phyloP scores from a whole-genome alignment of 495 filamentous ascomycete species.

The Penicillium herquei region DNA sequence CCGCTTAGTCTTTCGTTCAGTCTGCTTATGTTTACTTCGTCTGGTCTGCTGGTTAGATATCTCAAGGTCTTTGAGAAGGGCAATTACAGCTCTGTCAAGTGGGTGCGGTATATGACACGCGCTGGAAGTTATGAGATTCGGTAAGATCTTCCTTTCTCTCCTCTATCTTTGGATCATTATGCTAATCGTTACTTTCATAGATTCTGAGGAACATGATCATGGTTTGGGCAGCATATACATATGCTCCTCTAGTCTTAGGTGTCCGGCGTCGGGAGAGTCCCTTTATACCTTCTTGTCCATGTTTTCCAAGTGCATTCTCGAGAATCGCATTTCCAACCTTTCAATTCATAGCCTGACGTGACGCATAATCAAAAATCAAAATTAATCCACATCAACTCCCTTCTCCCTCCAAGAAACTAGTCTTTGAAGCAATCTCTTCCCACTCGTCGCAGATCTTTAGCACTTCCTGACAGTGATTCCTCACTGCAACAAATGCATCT shows the following conservation, averaged over 20 bases:
- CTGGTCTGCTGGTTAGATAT: conserved; percentile 87
- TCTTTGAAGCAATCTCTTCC: conserved; percentile 5
- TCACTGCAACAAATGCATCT: neutral
- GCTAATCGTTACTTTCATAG: neutral
- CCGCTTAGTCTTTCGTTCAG: conserved; percentile 90
- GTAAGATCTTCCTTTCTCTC: conserved; percentile 28
- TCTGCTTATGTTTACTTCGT: conserved; percentile 96
- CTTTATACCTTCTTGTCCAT: conserved; percentile 16
- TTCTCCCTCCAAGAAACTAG: neutral
- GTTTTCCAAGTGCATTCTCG: neutral
- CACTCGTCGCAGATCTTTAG: conserved; percentile 5
- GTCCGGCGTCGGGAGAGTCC: conserved; percentile 24
- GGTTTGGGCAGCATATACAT: neutral
- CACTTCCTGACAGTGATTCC: neutral
- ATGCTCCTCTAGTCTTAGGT: conserved; percentile 9
- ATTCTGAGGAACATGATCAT: neutral
- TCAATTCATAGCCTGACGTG: no score
- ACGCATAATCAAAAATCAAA: neutral
- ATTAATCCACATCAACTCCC: neutral
- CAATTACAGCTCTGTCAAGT: conserved; percentile 98
- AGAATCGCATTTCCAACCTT: neutral
- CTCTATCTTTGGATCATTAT: neutral
- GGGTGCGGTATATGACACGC: conserved; percentile 99
- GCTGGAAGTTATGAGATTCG: conserved; percentile 64
- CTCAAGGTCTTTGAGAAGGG: conserved; percentile 99